Percentiles rank a stretch among this genome's conserved stretches.
Conservation (phyloP, 2,329 filamentous ascomycete species). For the Myrmaecium sp. region DNA sequence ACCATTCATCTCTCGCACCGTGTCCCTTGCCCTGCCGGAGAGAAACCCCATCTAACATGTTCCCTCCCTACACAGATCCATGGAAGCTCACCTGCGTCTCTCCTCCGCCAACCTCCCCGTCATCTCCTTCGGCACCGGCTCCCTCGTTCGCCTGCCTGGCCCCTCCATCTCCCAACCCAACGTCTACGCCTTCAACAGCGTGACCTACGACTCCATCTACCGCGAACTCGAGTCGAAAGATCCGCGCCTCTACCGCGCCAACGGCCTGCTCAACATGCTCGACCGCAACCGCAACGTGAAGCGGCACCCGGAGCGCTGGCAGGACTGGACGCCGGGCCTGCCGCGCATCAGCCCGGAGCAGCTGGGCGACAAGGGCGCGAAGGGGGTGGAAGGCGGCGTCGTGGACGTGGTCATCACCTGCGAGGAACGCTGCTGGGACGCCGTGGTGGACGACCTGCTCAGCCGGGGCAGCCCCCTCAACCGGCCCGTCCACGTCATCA, state of each 20-base stretch:
- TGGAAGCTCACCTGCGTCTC: conserved; percentile 95
- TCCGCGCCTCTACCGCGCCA: conserved; percentile 69
- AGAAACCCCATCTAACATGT: conserved; percentile 8
- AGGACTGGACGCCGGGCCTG: conserved; percentile 85
- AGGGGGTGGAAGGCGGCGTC: conserved; percentile 72
- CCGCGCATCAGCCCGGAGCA: conserved; percentile 55
- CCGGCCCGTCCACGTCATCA: conserved; percentile 90
- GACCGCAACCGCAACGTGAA: conserved; percentile 83
- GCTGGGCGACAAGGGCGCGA: conserved; percentile 57
- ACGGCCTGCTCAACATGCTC: conserved; percentile 91
- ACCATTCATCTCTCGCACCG: not conserved
- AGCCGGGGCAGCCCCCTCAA: conserved; percentile 76
- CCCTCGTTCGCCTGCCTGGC: conserved; percentile 80
- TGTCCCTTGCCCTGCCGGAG: not conserved
- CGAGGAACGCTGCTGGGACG: conserved; percentile 96
- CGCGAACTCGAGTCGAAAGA: conserved; percentile 80
- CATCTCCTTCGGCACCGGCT: conserved; percentile 93
- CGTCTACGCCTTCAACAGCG: conserved; percentile 95
- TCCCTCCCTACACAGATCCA: conserved; percentile 45
- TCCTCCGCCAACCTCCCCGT: conserved; percentile 76
- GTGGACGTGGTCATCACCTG: conserved; percentile 95
- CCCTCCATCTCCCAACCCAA: conserved; percentile 87
- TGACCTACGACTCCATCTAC: conserved; percentile 89
- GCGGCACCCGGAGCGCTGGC: conserved; percentile 91
- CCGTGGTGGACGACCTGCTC: conserved; percentile 84